A percentile compares a stretch with the other conserved stretches of the same genome.
These are phyloP conservation scores for Mortierella sp. DNA, from an alignment of 371 early-diverging fungal species.

Conservation along the genomic window DNA sequence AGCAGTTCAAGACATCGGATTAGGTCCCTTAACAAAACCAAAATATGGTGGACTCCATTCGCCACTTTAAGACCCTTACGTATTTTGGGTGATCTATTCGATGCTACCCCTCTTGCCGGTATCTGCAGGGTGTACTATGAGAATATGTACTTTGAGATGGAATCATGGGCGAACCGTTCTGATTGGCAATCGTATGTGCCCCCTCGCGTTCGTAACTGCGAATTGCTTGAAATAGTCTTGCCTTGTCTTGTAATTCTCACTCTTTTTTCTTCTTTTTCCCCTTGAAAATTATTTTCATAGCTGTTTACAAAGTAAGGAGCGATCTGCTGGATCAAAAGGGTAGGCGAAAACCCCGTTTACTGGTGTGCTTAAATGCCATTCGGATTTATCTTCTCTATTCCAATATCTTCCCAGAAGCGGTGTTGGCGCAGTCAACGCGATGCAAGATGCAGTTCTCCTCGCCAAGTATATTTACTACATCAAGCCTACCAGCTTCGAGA, in stretches of 20 bases:
- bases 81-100: constrained; percentile 30
- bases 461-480: constrained; percentile 34
- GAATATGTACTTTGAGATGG: constrained; percentile 42
- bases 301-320: no score
- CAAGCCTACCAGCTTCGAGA: not conserved
- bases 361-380: no score
- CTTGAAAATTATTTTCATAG: no score
- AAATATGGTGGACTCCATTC: constrained; percentile 6
- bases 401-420: constrained; percentile 20
- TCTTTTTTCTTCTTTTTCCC: not conserved
- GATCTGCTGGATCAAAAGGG: no score
- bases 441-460: constrained; percentile 31
- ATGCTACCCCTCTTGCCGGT: constrained; percentile 19
- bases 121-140: constrained; percentile 37
- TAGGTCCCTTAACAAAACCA: constrained; percentile 16
- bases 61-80: constrained; percentile 31
- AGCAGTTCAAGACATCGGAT: no score
- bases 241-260: not conserved
- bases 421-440: constrained; percentile 30
- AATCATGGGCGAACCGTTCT: constrained; percentile 27
- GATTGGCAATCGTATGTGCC: constrained; percentile 26
- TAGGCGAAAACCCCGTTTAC: no score
- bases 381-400: not conserved
- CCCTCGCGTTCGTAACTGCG: no score
- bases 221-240: no score